Evolutionary conservation across 2,329 filamentous ascomycete species (phyloP).

Genomic region (Albophoma yamanashiensis): DNA sequence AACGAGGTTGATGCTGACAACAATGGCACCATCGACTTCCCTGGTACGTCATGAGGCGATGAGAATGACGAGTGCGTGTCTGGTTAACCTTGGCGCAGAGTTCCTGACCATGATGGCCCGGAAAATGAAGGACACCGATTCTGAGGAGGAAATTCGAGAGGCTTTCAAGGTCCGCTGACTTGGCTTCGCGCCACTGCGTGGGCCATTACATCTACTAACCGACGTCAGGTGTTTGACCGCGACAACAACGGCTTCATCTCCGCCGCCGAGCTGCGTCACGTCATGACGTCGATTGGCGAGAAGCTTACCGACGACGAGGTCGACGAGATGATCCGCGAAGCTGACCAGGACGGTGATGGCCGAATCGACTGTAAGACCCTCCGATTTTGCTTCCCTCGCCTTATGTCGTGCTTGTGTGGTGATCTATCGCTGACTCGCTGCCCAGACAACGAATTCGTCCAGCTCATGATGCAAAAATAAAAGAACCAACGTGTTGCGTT

Average conservation of each 20-base stretch:
- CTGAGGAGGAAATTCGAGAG: slow-evolving; percentile 82
- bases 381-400: background rate
- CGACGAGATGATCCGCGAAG: slow-evolving; percentile 88
- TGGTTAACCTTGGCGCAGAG: slow-evolving; percentile 37
- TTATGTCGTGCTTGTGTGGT: background rate
- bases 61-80: too few relatives aligned
- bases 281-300: slow-evolving; percentile 88
- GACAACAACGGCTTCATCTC: slow-evolving; percentile 92
- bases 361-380: slow-evolving; percentile 68
- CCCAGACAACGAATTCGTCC: slow-evolving; percentile 81
- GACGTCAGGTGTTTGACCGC: slow-evolving; percentile 60
- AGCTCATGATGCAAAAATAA: slow-evolving; percentile 96
- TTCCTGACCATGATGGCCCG: slow-evolving; percentile 91
- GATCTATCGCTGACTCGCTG: slow-evolving; percentile 7
- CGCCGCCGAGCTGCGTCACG: slow-evolving; percentile 75
- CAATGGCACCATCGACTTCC: slow-evolving; percentile 87
- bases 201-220: background rate
- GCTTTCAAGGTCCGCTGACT: slow-evolving; percentile 62
- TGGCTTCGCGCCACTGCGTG: background rate
- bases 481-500: slow-evolving; percentile 2
- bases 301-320: slow-evolving; percentile 87
- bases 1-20: slow-evolving; percentile 89
- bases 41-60: slow-evolving; percentile 45
- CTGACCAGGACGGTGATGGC: slow-evolving; percentile 81
- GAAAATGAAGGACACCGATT: slow-evolving; percentile 92